Evolutionary conservation across 176 grass and related monocot genomes (phyloP).

Genomic region (Otatea glauca): DNA sequence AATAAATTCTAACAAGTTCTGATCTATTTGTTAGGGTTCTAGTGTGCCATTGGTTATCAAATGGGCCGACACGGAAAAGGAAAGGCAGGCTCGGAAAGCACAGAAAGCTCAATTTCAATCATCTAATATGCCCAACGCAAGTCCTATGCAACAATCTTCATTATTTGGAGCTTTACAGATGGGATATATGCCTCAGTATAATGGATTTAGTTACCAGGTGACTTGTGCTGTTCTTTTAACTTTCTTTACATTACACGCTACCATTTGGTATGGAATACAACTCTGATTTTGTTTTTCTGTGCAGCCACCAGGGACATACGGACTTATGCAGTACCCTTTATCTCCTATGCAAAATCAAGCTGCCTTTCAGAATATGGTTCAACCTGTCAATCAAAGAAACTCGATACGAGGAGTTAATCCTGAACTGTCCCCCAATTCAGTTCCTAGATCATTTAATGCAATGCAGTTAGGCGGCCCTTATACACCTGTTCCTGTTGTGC

Average conservation of each 20-base stretch:
- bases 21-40: conserved; percentile 68
- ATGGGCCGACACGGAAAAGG: conserved; percentile 99
- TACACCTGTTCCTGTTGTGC: conserved; percentile 64
- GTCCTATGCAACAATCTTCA: conserved; percentile 81
- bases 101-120: conserved; percentile 86
- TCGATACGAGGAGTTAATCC: conserved; percentile 63
- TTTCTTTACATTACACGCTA: conserved; percentile 8
- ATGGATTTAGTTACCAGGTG: conserved; percentile 96
- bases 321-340: conserved; percentile 84
- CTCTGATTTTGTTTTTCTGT: conserved; percentile 37
- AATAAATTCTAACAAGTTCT: conserved; percentile 23
- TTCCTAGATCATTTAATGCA: conserved; percentile 71
- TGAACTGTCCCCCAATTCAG: conserved; percentile 65
- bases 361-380: conserved; percentile 69
- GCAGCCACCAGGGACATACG: conserved; percentile 87
- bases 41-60: conserved; percentile 99
- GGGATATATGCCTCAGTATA: conserved; percentile 93
- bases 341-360: conserved; percentile 97
- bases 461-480: conserved; percentile 75
- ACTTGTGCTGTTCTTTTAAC: conserved; percentile 34
- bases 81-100: conserved; percentile 93
- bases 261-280: conserved; percentile 5
- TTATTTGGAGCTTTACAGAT: conserved; percentile 89
- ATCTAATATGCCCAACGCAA: conserved; percentile 57
- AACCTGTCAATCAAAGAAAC: conserved; percentile 73